Base-by-base conservation (phyloP, 208 protist genomes). In the Leishmania braziliensis region DNA sequence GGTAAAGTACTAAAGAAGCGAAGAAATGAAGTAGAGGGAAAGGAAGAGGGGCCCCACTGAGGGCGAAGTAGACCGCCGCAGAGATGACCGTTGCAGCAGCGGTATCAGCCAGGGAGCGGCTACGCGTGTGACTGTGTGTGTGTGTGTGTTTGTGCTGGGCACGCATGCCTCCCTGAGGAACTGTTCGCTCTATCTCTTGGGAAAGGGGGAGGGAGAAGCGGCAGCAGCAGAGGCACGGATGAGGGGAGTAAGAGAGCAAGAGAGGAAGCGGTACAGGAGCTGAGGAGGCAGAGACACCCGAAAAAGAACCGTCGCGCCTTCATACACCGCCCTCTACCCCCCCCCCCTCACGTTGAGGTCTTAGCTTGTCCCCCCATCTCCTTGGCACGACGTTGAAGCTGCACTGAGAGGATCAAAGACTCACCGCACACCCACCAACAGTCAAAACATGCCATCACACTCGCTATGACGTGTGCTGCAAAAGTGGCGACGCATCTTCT, bases 361-460 rank as follows among this genome's bases (percentile, higher is more conserved):
- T 68, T 43, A 39, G 63, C 9, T n/a, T 73, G 68, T 53, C 46
- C 29, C 9, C 46, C 23, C 3, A 53, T 26, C 46, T 26, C 23
- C 39, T 53, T 18, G 18, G 23, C 23, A 50, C 46, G 26, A 54
- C 46, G 43, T 50, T 50, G 16, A 50, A 72, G 66, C 39, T 46
- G 39, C 39, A 50, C 26, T 18, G 62, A 79, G 76, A 60, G 72
- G 50, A n/a, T 36, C 66, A 23, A 50, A 48, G 43, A 72, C 39
- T 72, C 66, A 10, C 33, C 51, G 71, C 69, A 53, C 36, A 81
- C 36, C 70, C 78, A 69, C 33, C 56, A 76, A 77, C 0, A 75
- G 36, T 39, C 39, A 60, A 2, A 71, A 56, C 51, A 77, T 12
- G 53, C 54, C 26, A 81, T 60, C 20, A 50, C 29, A 23, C 62